Percentiles rank a stretch among this genome's conserved stretches.
Evolutionary conservation across 164 flowering plant genomes (phyloP).

Genomic region (Magnolia kwangsiensis): DNA sequence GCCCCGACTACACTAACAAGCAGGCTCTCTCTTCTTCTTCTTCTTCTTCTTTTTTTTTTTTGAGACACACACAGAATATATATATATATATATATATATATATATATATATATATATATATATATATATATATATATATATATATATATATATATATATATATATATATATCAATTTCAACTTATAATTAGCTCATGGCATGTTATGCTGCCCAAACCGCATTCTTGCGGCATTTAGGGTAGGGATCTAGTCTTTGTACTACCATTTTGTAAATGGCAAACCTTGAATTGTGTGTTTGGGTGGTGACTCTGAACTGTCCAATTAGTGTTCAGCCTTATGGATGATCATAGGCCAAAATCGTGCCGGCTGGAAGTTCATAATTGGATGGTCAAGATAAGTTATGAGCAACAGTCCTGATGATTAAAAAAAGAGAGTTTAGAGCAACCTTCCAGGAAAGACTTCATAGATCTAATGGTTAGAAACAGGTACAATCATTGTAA

Average conservation of each 20-base stretch:
- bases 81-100: too few species aligned
- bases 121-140: too few species aligned
- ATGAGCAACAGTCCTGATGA: not conserved
- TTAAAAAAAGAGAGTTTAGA: too few species aligned
- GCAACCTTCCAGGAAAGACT: not conserved
- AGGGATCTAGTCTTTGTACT: not conserved
- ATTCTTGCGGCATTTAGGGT: not conserved
- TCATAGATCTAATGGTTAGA: not conserved
- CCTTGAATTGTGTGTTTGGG: not conserved
- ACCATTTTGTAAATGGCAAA: not conserved
- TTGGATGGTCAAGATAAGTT: not conserved
- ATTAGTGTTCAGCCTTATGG: not conserved
- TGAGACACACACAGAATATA: too few species aligned
- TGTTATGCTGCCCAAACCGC: not conserved
- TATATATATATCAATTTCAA: not conserved
- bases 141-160: too few species aligned
- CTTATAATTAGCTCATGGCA: not conserved
- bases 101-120: too few species aligned
- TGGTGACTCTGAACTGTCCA: not conserved
- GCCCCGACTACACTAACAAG: too few species aligned
- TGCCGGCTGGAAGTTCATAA: not conserved
- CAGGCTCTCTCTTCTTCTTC: too few species aligned
- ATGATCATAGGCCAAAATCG: not conserved
- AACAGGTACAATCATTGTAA: too few species aligned
- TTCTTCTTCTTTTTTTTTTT: too few species aligned